Percentiles rank a stretch among this genome's conserved stretches.
phyloP scores from a whole-genome alignment of 1,284 basidiomycete genomes.

The Chalciporus sp. region DNA sequence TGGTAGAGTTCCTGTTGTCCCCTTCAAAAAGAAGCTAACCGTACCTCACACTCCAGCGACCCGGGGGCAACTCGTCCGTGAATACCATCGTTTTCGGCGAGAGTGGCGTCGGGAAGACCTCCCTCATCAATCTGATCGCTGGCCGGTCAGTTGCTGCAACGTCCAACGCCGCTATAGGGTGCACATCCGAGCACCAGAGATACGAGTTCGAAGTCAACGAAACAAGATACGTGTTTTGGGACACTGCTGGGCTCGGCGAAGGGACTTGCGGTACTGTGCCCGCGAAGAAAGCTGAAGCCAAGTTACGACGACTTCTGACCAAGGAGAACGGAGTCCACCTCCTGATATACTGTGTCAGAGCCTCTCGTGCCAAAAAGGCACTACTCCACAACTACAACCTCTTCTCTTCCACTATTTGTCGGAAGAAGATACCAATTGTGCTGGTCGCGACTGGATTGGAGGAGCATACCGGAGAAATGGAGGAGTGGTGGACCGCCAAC shows the following conservation, averaged over 20 bases:
- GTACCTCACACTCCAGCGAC: not conserved
- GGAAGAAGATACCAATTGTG: slow-evolving; percentile 34
- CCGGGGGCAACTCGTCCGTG: slow-evolving; percentile 1
- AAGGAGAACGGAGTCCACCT: slow-evolving; percentile 19
- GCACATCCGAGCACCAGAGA: slow-evolving; percentile 21
- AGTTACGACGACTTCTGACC: slow-evolving; percentile 25
- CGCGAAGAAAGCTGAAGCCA: slow-evolving; percentile 21
- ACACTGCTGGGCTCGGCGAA: slow-evolving; percentile 33
- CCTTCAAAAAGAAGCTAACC: no score
- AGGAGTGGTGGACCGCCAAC: slow-evolving; percentile 28
- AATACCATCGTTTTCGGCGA: slow-evolving; percentile 35
- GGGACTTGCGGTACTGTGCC: slow-evolving; percentile 26
- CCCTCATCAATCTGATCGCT: slow-evolving; percentile 32
- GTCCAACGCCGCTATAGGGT: slow-evolving; percentile 28
- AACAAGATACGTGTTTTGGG: slow-evolving; percentile 26
- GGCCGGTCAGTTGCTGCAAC: slow-evolving; percentile 18
- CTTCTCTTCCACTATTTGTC: slow-evolving; percentile 32
- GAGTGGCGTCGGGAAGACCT: slow-evolving; percentile 34
- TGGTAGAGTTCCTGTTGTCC: no score
- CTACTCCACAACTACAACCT: slow-evolving; percentile 31
- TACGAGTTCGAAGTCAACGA: slow-evolving; percentile 18
- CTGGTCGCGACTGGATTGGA: slow-evolving; percentile 35
- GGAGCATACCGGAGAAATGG: slow-evolving; percentile 29
- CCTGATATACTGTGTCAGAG: slow-evolving; percentile 33
- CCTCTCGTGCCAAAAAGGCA: slow-evolving; percentile 23